Conservation (phyloP, 495 filamentous ascomycete genomes). For the Parathielavia appendiculata region DNA sequence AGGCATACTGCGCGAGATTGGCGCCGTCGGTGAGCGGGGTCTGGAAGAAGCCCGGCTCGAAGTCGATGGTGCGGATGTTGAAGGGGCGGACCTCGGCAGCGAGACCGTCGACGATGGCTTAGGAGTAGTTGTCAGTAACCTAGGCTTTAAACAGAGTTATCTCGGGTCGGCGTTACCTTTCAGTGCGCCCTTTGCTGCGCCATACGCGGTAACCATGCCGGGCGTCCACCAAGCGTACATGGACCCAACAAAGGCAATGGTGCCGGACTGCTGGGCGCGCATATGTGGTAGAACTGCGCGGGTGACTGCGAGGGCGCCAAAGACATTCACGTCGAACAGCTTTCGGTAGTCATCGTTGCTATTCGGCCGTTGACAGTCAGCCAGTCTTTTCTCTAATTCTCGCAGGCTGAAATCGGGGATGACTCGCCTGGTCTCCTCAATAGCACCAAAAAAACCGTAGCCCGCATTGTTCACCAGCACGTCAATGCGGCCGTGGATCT, state of each 20-base stretch:
- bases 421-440: conserved; percentile 39
- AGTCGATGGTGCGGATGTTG: conserved; percentile 7
- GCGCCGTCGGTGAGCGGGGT: neutral
- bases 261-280: conserved; percentile 40
- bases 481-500: conserved; percentile 39
- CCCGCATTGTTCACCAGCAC: conserved; percentile 50
- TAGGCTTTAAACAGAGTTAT: too few relatives aligned
- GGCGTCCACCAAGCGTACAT: conserved; percentile 46
- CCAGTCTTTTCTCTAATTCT: neutral
- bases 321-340: conserved; percentile 44
- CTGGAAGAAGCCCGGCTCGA: conserved; percentile 2
- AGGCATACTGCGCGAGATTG: neutral
- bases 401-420: neutral
- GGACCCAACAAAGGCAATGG: conserved; percentile 47
- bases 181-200: conserved; percentile 41
- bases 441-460: conserved; percentile 37
- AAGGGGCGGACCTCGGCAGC: conserved; percentile 40
- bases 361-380: neutral
- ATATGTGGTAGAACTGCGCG: conserved; percentile 47
- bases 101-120: conserved; percentile 30
- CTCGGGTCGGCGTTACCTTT: conserved; percentile 18
- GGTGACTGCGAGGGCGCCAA: conserved; percentile 40
- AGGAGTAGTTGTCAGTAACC: neutral
- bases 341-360: conserved; percentile 6
- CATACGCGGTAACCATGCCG: conserved; percentile 39